phyloP scores from a whole-genome alignment of 169 alveolate species.

The Plasmodium malariae region DNA sequence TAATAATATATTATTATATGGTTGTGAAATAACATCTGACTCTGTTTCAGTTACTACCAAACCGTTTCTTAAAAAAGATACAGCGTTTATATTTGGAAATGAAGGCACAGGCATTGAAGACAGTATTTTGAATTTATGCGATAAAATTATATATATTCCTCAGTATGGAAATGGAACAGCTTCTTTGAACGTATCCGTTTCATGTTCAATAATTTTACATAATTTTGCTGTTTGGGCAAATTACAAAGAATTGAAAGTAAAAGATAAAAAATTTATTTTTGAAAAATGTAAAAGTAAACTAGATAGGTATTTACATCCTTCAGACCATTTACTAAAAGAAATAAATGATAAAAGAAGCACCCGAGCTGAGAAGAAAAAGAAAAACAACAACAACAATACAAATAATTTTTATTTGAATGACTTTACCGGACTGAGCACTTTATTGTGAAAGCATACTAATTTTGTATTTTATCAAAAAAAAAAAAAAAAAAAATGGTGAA shows the following conservation, averaged over 20 bases:
- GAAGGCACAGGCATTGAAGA: constrained; percentile 93
- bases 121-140: constrained; percentile 89
- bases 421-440: too few relatives aligned
- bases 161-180: constrained; percentile 92
- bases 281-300: constrained; percentile 37
- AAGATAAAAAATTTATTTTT: constrained; percentile 47
- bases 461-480: too few relatives aligned
- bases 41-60: constrained; percentile 85
- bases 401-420: background rate
- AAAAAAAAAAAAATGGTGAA: too few relatives aligned
- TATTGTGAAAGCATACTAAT: too few relatives aligned
- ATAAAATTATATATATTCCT: constrained; percentile 91
- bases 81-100: constrained; percentile 93
- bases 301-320: constrained; percentile 45
- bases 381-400: background rate
- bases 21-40: constrained; percentile 88
- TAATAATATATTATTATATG: constrained; percentile 86
- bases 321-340: constrained; percentile 24
- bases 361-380: background rate
- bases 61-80: constrained; percentile 85
- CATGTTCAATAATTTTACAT: constrained; percentile 92
- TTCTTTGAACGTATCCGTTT: constrained; percentile 92
- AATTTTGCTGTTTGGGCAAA: constrained; percentile 87
- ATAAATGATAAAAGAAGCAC: constrained; percentile 12
- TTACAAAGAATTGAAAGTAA: constrained; percentile 26